phyloP scores from a whole-genome alignment of 2,329 filamentous ascomycete species.

The Purpureocillium takamizusanense region DNA sequence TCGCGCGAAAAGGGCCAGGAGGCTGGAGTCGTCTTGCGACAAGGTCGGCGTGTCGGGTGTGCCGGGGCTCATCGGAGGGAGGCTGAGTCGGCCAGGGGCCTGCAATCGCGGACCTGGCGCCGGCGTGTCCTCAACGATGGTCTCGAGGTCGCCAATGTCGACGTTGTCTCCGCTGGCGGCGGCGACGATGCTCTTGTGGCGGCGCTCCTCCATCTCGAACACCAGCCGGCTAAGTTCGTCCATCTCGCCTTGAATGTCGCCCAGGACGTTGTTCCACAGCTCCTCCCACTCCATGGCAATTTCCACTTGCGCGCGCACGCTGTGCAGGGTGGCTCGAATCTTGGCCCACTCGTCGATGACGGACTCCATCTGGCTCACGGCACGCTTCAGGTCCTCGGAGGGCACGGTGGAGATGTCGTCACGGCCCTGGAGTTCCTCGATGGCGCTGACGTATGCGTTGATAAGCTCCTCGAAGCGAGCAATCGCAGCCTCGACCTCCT shows the following conservation, averaged over 20 bases:
- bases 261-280: constrained; percentile 86
- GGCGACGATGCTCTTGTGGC: constrained; percentile 68
- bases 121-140: constrained; percentile 83
- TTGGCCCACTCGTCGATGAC: constrained; percentile 78
- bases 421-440: constrained; percentile 79
- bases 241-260: constrained; percentile 84
- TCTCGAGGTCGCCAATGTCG: constrained; percentile 85
- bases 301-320: constrained; percentile 83
- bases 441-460: constrained; percentile 87
- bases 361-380: constrained; percentile 82
- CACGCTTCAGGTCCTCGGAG: constrained; percentile 59
- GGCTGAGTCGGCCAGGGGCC: constrained; percentile 57
- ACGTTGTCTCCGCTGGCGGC: constrained; percentile 51
- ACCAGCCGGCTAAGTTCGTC: constrained; percentile 72
- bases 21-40: constrained; percentile 73
- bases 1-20: constrained; percentile 83
- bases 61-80: constrained; percentile 53
- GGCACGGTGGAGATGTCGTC: constrained; percentile 66
- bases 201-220: constrained; percentile 95
- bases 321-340: constrained; percentile 68
- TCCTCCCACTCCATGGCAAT: constrained; percentile 99
- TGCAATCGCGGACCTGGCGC: constrained; percentile 40
- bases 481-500: constrained; percentile 66
- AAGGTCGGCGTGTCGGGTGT: constrained; percentile 47
- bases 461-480: constrained; percentile 79